A percentile compares a stretch with the other conserved stretches of the same genome.
These are phyloP conservation scores for Amaranthus palmeri DNA, from an alignment of 148 eudicot species.

Conservation along the genomic window DNA sequence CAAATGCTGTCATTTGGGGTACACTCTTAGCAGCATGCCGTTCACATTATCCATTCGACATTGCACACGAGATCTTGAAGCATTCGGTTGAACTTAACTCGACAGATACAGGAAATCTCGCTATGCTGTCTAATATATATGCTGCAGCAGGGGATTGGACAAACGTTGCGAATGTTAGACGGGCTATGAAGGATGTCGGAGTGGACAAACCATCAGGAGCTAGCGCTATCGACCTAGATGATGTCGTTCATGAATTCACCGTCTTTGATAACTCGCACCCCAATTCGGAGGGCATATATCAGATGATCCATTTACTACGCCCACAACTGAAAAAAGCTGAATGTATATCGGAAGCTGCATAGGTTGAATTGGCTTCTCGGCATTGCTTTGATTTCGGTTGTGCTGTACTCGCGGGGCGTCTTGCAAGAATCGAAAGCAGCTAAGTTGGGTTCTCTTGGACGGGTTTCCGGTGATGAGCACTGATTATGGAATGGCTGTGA, in stretches of 20 bases:
- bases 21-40: conserved; percentile 79
- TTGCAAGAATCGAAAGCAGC: not conserved
- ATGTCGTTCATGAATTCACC: conserved; percentile 65
- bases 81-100: conserved; percentile 46
- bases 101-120: conserved; percentile 50
- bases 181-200: conserved; percentile 51
- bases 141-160: conserved; percentile 82
- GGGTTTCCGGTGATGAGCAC: too few relatives aligned
- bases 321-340: conserved; percentile 47
- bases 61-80: conserved; percentile 54
- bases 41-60: conserved; percentile 57
- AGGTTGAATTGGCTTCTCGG: not conserved
- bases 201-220: conserved; percentile 63
- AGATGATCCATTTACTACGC: conserved; percentile 46
- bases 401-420: not conserved
- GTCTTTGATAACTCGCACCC: conserved; percentile 61
- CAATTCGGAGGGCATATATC: conserved; percentile 44
- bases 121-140: conserved; percentile 72
- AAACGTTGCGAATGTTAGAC: conserved; percentile 52
- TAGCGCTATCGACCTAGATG: conserved; percentile 61
- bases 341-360: conserved; percentile 21
- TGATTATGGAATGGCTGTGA: too few relatives aligned
- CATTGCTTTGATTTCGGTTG: not conserved
- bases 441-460: not conserved
- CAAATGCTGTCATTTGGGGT: conserved; percentile 75